Conservation (phyloP, 139 green algal species). For the Chlorella ohadii region DNA sequence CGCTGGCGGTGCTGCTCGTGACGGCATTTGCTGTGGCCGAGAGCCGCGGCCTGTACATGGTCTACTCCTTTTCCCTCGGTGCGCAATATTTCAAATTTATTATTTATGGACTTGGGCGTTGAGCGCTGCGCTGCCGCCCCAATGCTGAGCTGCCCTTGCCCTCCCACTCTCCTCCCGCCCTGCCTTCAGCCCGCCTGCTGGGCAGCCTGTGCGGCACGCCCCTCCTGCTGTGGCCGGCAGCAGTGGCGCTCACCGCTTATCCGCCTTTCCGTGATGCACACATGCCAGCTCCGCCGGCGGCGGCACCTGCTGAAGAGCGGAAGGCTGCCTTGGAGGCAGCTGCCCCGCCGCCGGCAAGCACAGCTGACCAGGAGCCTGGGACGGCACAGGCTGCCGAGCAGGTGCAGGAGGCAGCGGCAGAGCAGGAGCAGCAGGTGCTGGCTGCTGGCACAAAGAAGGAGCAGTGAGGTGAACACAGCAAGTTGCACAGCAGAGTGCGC, state of each 20-base stretch:
- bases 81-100: no score
- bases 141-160: no score
- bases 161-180: background rate
- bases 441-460: background rate
- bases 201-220: background rate
- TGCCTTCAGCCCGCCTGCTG: background rate
- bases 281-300: background rate
- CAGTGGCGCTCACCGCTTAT: background rate
- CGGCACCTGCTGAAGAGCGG: background rate
- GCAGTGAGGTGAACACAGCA: background rate
- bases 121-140: no score
- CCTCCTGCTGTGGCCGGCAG: background rate
- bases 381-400: background rate
- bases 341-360: background rate
- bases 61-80: background rate
- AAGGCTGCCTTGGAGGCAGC: no score
- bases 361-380: background rate
- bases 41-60: background rate
- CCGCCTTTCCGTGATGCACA: background rate
- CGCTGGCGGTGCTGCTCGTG: background rate
- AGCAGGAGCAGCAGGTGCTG: background rate
- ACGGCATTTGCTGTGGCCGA: background rate
- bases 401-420: background rate
- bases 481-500: no score
- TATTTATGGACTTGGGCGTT: no score